Base-by-base conservation (phyloP, 2,329 filamentous ascomycete genomes). In the Beauveria varroae region DNA sequence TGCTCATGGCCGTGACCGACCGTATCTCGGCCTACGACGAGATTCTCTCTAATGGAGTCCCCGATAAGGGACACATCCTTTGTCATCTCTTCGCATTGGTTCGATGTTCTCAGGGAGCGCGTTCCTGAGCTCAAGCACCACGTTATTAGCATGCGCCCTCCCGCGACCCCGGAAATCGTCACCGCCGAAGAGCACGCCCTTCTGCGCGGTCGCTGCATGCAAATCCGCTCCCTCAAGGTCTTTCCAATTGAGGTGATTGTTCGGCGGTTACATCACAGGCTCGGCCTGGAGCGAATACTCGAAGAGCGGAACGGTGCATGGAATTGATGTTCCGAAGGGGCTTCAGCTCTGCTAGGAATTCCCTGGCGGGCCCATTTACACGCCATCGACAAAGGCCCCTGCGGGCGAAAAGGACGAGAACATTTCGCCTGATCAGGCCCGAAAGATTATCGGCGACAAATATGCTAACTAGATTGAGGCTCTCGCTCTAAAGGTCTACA, bases 1-100 rank as follows among this genome's bases (percentile, higher is more conserved):
- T 96, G 5, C 86, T 96, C 61, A 93, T 96, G 71, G 86, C 93
- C 60, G 88, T 90, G 26, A 89, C 90, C 16, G 93, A 97, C 77
- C 88, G 95, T 67, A 95, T 97, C 73, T 96, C 91, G 26, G 95
- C 95, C 61, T 98, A 93, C 79, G 93, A 98, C 81, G 91, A 96
- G 68, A 86, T 96, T 68, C 86, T 96, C 81, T 78, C 84, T 68
- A 97, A 95, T 68, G 78, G 78, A 65, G 78, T 83, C 56, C 77
- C 78, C 51, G 70, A 76, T 70, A 85, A 85, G 76, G 83, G 83
- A 66, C 72, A 73, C 62, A 74, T 84, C 57, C 75, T 84, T 55
- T 81, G 77, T 30, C 69, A 72, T 74, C 43, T 77, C 75, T 1
- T 62, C 78, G 16, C 78, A 82, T 68, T 86, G 82, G 82, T 85